Conservation (phyloP, 2,329 filamentous ascomycete genomes). For the Annulohypoxylon truncatum region DNA sequence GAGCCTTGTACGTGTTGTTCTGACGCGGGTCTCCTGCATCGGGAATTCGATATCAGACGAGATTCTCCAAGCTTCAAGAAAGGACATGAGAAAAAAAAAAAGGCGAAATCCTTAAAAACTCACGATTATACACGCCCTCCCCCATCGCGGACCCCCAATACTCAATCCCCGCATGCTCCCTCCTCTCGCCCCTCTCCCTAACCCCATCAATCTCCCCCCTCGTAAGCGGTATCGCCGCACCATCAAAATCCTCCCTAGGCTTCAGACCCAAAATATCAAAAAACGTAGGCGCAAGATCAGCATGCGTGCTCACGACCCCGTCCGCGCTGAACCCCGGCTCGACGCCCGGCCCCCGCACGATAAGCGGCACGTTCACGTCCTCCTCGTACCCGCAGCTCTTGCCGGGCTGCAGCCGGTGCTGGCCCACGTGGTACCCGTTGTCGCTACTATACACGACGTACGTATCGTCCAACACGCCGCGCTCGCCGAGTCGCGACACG, state of each 20-base stretch:
- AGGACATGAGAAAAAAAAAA: neutral
- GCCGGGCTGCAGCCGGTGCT: conserved; percentile 68
- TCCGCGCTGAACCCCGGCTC: conserved; percentile 55
- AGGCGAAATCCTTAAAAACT: conserved; percentile 8
- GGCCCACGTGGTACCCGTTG: conserved; percentile 70
- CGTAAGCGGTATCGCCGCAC: conserved; percentile 59
- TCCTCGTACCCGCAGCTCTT: conserved; percentile 69
- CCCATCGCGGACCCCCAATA: conserved; percentile 58
- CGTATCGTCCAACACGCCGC: conserved; percentile 71
- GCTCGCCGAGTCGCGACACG: conserved; percentile 57
- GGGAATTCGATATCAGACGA: neutral
- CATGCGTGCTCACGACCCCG: conserved; percentile 63
- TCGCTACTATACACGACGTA: conserved; percentile 69
- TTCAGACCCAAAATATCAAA: conserved; percentile 57
- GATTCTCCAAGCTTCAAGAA: too few relatives aligned
- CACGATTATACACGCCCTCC: conserved; percentile 40
- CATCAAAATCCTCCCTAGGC: conserved; percentile 62
- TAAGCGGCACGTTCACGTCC: conserved; percentile 69
- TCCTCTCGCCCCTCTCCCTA: conserved; percentile 25
- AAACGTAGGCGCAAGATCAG: conserved; percentile 67
- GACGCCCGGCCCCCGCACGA: conserved; percentile 69
- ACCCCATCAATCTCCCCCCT: conserved; percentile 37
- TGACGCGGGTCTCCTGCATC: conserved; percentile 19
- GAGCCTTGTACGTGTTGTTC: conserved; percentile 66
- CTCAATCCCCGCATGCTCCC: conserved; percentile 65